Evolutionary conservation across 108 stramenopile genomes (phyloP), one percentile per base, ranked within the genome.

Genomic region (Schizochytrium sp.): DNA sequence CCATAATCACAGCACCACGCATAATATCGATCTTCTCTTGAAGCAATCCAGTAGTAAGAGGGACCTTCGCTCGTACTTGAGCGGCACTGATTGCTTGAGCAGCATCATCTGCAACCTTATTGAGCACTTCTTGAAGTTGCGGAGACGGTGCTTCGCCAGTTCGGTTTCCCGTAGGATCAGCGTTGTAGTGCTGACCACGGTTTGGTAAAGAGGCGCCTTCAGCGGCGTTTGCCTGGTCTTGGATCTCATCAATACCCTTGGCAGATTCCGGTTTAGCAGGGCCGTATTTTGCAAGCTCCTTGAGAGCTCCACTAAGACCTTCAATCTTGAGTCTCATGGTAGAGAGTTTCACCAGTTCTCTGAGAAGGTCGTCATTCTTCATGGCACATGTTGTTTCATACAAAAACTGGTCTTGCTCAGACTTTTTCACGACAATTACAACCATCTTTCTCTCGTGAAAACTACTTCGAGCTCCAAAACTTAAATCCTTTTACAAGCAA

Each of bases 1-100:
- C 95, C 91, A 95, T 93, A 38, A 90, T 95, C 13, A 96, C 95
- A 46, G 95, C 96, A 4, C 95, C 96, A 3, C 96, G 92, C 83
- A 96, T 93, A 88, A 87, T 91, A 10, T 89, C 93, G 61, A 96
- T 91, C 90, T 95, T 95, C 56, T 96, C 95, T 49, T 95, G 90
- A 8, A 96, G 90, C 3, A 72, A 91, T 19, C 72, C 88, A 46
- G 90, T 87, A 3, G 91, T 92, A 8, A 95, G 45, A 0, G 93
- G 61, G 3, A 93, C 76, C 47, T 88, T 89, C 10, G 50, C 4
- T 19, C 38, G n/a, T 4, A 88, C 91, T 38, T 47, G 47, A 12
- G 13, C 49, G 4, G 28, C 28, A 7, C 15, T 12, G 10, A 88
- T 57, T n/a, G 88, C 88, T 42, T 47, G 53, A 0, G 61, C 7